phyloP scores from a whole-genome alignment of 2,329 filamentous ascomycete species.

The Fusarium lyarnte region DNA sequence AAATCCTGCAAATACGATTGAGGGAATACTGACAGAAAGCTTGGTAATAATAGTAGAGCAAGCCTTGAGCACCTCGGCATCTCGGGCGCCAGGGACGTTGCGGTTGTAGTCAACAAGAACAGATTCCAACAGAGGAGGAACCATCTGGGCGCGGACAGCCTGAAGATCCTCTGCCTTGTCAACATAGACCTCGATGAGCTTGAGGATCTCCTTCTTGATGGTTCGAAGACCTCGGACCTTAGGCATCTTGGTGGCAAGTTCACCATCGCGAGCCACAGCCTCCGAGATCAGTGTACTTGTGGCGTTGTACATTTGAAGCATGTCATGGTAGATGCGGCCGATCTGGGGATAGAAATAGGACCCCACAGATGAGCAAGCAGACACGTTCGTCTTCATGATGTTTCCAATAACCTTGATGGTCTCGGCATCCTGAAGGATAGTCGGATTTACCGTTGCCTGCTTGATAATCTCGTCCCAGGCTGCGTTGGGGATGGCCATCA shows the following conservation, averaged over 20 bases:
- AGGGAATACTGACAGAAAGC: slow-evolving; percentile 76
- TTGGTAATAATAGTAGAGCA: slow-evolving; percentile 98
- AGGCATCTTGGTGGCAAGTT: slow-evolving; percentile 96
- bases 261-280: slow-evolving; percentile 85
- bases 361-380: slow-evolving; percentile 96
- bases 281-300: slow-evolving; percentile 97
- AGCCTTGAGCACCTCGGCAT: slow-evolving; percentile 95
- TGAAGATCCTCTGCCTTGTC: slow-evolving; percentile 97
- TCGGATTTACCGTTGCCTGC: slow-evolving; percentile 83
- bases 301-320: slow-evolving; percentile 98
- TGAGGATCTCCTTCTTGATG: slow-evolving; percentile 99
- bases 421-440: slow-evolving; percentile 88
- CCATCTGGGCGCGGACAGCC: slow-evolving; percentile 91
- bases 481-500: slow-evolving; percentile 92
- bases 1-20: background rate
- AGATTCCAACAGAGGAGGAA: slow-evolving; percentile 93
- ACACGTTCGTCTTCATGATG: slow-evolving; percentile 99
- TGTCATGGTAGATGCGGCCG: slow-evolving; percentile 95
- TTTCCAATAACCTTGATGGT: slow-evolving; percentile 99
- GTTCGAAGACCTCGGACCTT: slow-evolving; percentile 94
- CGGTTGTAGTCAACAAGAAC: slow-evolving; percentile 96
- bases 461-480: slow-evolving; percentile 97
- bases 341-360: slow-evolving; percentile 99
- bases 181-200: slow-evolving; percentile 97
- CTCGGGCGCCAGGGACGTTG: slow-evolving; percentile 93